Conservation (phyloP, 2,329 filamentous ascomycete genomes). For the Aspergillus ochraceus region DNA sequence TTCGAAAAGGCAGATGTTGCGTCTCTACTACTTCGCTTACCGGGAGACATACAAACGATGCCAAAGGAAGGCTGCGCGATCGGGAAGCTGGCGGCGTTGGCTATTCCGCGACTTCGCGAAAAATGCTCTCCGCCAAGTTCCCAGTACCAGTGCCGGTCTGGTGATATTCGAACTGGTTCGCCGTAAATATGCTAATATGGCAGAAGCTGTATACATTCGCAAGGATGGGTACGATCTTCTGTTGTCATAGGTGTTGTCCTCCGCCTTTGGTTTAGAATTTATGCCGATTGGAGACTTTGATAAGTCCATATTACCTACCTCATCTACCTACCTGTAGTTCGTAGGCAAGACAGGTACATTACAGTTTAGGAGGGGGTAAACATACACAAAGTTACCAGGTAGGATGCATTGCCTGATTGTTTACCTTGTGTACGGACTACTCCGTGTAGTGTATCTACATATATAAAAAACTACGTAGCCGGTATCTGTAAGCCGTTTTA, state of each 20-base stretch:
- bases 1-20: slow-evolving; percentile 46
- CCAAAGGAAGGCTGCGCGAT: slow-evolving; percentile 49
- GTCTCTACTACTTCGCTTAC: slow-evolving; percentile 61
- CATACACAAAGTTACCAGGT: no score
- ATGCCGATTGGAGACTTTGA: background rate
- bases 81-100: slow-evolving; percentile 57
- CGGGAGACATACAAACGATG: slow-evolving; percentile 60
- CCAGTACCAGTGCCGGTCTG: slow-evolving; percentile 63
- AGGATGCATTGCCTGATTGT: no score
- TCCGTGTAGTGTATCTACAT: no score
- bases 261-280: background rate
- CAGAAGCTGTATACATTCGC: slow-evolving; percentile 55
- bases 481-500: no score
- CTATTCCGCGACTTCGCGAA: slow-evolving; percentile 59
- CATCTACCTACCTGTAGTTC: no score
- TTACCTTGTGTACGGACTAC: no score
- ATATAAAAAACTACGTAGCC: no score
- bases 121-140: slow-evolving; percentile 60
- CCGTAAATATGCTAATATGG: slow-evolving; percentile 57
- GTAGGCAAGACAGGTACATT: no score
- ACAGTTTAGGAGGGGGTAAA: no score
- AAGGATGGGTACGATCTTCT: slow-evolving; percentile 64
- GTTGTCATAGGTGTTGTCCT: slow-evolving; percentile 40
- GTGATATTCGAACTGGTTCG: slow-evolving; percentile 66
- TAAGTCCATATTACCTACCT: no score